Evolutionary conservation across 2,329 filamentous ascomycete species (phyloP), one percentile per base, ranked within the genome.

Genomic region (Bisporella sp.): DNA sequence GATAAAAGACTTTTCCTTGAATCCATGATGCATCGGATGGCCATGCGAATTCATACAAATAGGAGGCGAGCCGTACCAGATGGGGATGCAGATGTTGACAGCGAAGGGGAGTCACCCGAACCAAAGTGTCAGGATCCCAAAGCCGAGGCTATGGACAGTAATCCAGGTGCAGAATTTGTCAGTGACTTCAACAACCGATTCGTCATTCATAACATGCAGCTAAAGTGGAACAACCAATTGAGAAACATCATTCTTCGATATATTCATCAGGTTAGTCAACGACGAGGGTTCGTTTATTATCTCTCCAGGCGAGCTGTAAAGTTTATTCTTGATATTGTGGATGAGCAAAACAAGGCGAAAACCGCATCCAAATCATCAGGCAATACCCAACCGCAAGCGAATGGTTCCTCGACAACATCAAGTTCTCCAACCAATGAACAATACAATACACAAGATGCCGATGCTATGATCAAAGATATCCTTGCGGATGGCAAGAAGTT

Each of bases 101-200:
- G 68, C 5, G 65, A 71, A 43, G 52, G 47, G 9, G 60, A 61
- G 35, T 58, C 41, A 7, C 47, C 52, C 12, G 54, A 48, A 31
- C 58, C 56, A 11, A 57, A 63, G 41, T 65, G 64, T 9, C 67
- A 73, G 3, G 67, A 71, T 35, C 62, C 66, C 4, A 73, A 75
- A 5, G 66, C 71, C 9, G 71, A 73, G 33, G 73, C 74, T n/a
- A 79, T 82, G 46, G 83, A 89, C 56, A 78, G 85, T 1, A 81
- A 84, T 3, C 80, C 85, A 1, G 79, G 84, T 4, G 81, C 87
- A 12, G 90, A 96, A 57, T 92, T 92, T 58, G 84, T 88, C 45
- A 96, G 87, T 67, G 91, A 97, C 65, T 99, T 96, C 74, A 93
- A 95, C 66, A 99, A 99, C 64, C 87, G 93, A 2, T 99, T 99